Evolutionary conservation across 1,284 basidiomycete genomes (phyloP).

Genomic region (Nidula niveotomentosa): DNA sequence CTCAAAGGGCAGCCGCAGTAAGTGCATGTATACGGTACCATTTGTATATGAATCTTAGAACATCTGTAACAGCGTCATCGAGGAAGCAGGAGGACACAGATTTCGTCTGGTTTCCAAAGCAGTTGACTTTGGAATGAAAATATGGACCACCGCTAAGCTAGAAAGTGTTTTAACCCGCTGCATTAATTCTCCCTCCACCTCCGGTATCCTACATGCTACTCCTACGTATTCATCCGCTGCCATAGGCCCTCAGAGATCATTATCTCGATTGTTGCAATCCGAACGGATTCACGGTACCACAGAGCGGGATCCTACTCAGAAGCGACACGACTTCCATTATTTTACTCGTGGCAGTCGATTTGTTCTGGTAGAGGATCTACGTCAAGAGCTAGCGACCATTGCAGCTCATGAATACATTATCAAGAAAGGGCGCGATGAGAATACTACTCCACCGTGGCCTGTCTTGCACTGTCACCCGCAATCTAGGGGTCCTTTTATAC

Average conservation of each 20-base stretch:
- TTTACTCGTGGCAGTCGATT: slow-evolving; percentile 82
- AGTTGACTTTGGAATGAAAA: slow-evolving; percentile 78
- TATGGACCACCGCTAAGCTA: slow-evolving; percentile 81
- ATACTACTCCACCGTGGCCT: slow-evolving; percentile 60
- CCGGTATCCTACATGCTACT: slow-evolving; percentile 20
- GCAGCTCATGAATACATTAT: slow-evolving; percentile 65
- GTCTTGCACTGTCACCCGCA: slow-evolving; percentile 71
- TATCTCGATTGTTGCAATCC: slow-evolving; percentile 77
- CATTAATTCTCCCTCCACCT: slow-evolving; percentile 30
- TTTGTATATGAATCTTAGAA: slow-evolving; percentile 1
- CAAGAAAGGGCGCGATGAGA: slow-evolving; percentile 47
- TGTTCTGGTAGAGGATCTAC: slow-evolving; percentile 90
- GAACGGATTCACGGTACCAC: slow-evolving; percentile 88
- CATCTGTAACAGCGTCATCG: background rate
- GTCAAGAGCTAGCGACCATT: slow-evolving; percentile 74
- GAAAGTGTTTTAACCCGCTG: slow-evolving; percentile 73
- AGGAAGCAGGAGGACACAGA: slow-evolving; percentile 1
- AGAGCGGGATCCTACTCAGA: slow-evolving; percentile 90
- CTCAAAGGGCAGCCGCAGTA: slow-evolving; percentile 48
- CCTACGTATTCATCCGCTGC: slow-evolving; percentile 1
- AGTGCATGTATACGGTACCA: background rate
- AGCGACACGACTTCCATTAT: slow-evolving; percentile 87
- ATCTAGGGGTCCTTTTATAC: slow-evolving; percentile 69
- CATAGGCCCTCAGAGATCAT: slow-evolving; percentile 30
- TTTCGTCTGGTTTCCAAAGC: slow-evolving; percentile 72